Base-by-base conservation (phyloP, 164 flowering plant genomes). In the Vitis amurensis region DNA sequence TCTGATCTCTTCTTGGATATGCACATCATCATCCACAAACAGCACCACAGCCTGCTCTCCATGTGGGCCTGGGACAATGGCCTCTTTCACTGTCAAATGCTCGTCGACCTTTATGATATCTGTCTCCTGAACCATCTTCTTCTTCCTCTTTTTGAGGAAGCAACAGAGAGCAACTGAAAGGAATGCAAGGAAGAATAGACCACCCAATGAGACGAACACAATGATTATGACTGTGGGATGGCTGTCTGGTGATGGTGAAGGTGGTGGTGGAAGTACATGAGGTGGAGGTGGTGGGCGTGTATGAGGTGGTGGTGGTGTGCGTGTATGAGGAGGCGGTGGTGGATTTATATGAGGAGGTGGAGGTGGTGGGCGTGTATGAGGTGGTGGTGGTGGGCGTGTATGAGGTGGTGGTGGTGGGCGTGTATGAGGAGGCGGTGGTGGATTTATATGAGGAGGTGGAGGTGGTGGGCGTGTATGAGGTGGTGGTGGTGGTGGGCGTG, bases 71-170 rank as follows among this genome's bases (percentile, higher is more conserved):
- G 76, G 79, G 1, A 87, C 79, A 11, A 85, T 81, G n/a, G 59
- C 79, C 72, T 90, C 98, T 8, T 88, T 80, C 9, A 86, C 77
- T 67, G 77, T 86, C 63, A 78, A 19, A 50, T 89, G 94, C 29
- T 89, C 92, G 30, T 87, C 89, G 2, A 88, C 27, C 37, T 80
- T 77, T 13, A 90, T 48, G 0, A 74, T 50, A 0, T 88, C 87
- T 0, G 79, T 71, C 71, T 91, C 74, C 72, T 74, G 48, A 31
- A 66, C 64, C 16, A 11, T 57, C 75, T 77, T 82, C 71, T 75
- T 77, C 74, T 74, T 75, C 49, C 52, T 70, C 74, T 68, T 85
- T 79, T 75, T 81, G 52, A 80, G 10, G 68, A 59, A 74, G 70
- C 82, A 81, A 23, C 71, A 79, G 23, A 80, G 50, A 19, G 74